phyloP scores from a whole-genome alignment of 106 monocot species.

The Phalaenopsis equestris region DNA sequence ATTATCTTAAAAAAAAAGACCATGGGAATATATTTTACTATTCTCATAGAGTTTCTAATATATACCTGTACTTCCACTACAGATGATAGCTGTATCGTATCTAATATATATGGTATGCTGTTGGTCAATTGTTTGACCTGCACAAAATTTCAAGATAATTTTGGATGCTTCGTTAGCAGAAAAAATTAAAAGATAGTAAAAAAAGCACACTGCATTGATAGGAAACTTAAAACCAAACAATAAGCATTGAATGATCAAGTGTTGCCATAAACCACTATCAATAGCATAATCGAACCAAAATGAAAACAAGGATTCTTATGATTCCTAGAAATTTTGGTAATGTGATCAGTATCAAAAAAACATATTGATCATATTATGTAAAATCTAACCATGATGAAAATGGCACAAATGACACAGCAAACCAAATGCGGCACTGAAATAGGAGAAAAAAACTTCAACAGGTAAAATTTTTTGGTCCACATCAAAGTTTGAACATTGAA shows the following conservation, averaged over 20 bases:
- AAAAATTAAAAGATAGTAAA: too few species aligned
- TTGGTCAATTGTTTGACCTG: conserved; percentile 44
- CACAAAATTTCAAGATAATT: conserved; percentile 5
- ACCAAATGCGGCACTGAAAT: neutral
- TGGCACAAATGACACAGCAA: neutral
- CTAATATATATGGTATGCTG: conserved; percentile 36
- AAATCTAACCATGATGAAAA: neutral
- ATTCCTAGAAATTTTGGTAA: neutral
- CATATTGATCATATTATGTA: neutral
- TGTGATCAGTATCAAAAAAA: neutral
- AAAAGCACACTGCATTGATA: neutral
- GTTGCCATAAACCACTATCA: neutral
- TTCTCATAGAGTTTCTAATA: neutral
- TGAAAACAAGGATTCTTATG: neutral
- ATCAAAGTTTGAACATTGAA: too few species aligned
- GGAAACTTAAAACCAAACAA: neutral
- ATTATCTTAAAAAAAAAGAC: neutral
- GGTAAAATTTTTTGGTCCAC: too few species aligned
- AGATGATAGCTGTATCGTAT: conserved; percentile 30
- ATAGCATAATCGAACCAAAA: neutral
- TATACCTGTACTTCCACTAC: conserved; percentile 51
- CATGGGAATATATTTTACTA: neutral
- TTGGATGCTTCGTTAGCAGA: neutral
- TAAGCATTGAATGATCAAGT: neutral
- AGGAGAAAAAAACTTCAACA: too few species aligned